These are phyloP conservation scores for Penicillium sp. DNA, from an alignment of 2,329 filamentous ascomycete species.

Conservation along the genomic window DNA sequence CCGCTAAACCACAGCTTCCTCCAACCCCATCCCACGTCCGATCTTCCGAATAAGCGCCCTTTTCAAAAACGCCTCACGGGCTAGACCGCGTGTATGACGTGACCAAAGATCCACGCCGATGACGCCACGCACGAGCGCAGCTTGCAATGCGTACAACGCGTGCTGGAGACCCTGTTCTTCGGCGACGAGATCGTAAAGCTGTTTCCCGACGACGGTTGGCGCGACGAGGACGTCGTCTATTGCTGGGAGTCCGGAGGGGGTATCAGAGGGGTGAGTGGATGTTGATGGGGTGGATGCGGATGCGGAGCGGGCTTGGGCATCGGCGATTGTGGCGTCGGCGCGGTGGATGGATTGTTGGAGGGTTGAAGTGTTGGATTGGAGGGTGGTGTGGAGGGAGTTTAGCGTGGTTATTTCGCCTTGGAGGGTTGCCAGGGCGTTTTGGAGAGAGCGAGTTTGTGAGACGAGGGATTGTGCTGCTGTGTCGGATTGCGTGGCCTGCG, in stretches of 20 bases:
- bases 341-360: constrained; percentile 69
- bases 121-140: constrained; percentile 42
- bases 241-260: constrained; percentile 52
- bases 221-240: constrained; percentile 92
- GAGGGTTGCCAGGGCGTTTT: constrained; percentile 61
- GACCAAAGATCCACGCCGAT: constrained; percentile 45
- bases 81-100: constrained; percentile 43
- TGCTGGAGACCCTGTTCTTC: constrained; percentile 85
- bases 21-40: constrained; percentile 43
- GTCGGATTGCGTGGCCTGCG: constrained; percentile 64
- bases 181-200: constrained; percentile 81
- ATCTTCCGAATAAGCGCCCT: constrained; percentile 44
- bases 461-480: constrained; percentile 68
- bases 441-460: constrained; percentile 73
- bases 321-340: constrained; percentile 70
- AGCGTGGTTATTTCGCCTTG: constrained; percentile 69
- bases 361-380: constrained; percentile 71
- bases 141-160: constrained; percentile 63
- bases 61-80: constrained; percentile 46
- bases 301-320: constrained; percentile 55
- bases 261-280: constrained; percentile 29
- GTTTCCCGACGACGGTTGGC: constrained; percentile 84
- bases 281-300: constrained; percentile 20
- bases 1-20: constrained; percentile 16
- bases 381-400: constrained; percentile 61